Conservation (phyloP, 2,329 filamentous ascomycete genomes). For the Trematosphaeria pertusa region DNA sequence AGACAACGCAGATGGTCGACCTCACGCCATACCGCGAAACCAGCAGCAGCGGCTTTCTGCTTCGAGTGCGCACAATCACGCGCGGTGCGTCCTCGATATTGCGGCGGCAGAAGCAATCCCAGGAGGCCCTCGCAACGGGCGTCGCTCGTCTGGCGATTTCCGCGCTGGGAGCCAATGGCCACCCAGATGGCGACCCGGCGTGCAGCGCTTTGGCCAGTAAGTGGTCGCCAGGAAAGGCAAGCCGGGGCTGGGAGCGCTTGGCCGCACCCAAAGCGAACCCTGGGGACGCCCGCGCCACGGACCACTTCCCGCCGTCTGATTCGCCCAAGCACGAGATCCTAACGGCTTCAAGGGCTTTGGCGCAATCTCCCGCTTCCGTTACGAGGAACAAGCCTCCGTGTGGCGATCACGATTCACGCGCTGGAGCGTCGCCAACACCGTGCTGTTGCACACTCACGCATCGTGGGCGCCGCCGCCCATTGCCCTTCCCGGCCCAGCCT, state of each 20-base stretch:
- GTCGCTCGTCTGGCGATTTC: no score
- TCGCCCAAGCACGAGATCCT: background rate
- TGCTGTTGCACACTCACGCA: background rate
- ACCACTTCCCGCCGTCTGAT: background rate
- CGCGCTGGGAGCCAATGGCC: conserved; percentile 5
- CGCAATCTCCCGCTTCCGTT: background rate
- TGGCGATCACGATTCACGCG: background rate
- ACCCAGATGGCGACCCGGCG: conserved; percentile 1
- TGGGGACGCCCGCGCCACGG: background rate
- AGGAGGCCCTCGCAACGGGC: no score
- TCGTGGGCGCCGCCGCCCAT: conserved; percentile 3
- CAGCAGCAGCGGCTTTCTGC: no score
- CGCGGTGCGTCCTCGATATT: no score
- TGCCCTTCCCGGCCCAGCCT: conserved; percentile 5
- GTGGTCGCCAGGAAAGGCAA: conserved; percentile 2
- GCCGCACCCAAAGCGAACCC: no score
- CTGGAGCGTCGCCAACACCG: background rate
- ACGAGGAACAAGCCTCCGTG: conserved; percentile 7
- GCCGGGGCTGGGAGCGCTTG: background rate
- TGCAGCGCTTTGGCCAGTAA: no score
- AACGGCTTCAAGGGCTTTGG: background rate
- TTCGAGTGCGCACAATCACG: no score
- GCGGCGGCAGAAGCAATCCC: no score
- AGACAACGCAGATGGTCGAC: no score
- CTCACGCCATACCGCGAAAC: no score